A percentile compares a stretch with the other conserved stretches of the same genome.
Conservation (phyloP, 1,139 yeast species). For the Groenewaldozyma auringiensis region DNA sequence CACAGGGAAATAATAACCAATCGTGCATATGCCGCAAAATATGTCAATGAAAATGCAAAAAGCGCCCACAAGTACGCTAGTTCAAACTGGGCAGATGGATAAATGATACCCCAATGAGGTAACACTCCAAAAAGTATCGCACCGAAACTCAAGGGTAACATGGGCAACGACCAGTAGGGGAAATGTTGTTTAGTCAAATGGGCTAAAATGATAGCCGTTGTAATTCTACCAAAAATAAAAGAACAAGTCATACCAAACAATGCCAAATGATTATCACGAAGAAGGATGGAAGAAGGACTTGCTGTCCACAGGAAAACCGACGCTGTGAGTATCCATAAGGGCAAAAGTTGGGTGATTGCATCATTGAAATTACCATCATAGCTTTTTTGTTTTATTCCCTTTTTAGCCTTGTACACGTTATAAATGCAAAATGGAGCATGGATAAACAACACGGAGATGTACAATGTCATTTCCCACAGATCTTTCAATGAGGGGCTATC, state of each 20-base stretch:
- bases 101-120: slow-evolving; percentile 23
- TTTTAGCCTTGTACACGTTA: slow-evolving; percentile 52
- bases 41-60: slow-evolving; percentile 23
- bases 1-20: slow-evolving; percentile 33
- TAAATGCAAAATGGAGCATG: slow-evolving; percentile 42
- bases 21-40: slow-evolving; percentile 31
- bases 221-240: slow-evolving; percentile 61
- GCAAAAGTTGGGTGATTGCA: slow-evolving; percentile 33
- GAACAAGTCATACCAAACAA: slow-evolving; percentile 57
- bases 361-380: slow-evolving; percentile 40
- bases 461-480: slow-evolving; percentile 33
- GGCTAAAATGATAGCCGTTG: slow-evolving; percentile 48
- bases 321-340: slow-evolving; percentile 25
- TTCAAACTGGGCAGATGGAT: slow-evolving; percentile 23
- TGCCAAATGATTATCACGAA: slow-evolving; percentile 41
- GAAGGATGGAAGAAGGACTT: slow-evolving; percentile 31
- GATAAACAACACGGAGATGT: slow-evolving; percentile 46
- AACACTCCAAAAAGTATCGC: slow-evolving; percentile 30
- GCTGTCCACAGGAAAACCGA: slow-evolving; percentile 31
- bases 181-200: slow-evolving; percentile 63
- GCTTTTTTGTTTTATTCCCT: slow-evolving; percentile 33
- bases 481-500: slow-evolving; percentile 26
- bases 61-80: slow-evolving; percentile 29
- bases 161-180: slow-evolving; percentile 41
- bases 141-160: slow-evolving; percentile 32